These are phyloP conservation scores for Daldinia sp. DNA, from an alignment of 2,329 filamentous ascomycete genomes.

Conservation along the genomic window DNA sequence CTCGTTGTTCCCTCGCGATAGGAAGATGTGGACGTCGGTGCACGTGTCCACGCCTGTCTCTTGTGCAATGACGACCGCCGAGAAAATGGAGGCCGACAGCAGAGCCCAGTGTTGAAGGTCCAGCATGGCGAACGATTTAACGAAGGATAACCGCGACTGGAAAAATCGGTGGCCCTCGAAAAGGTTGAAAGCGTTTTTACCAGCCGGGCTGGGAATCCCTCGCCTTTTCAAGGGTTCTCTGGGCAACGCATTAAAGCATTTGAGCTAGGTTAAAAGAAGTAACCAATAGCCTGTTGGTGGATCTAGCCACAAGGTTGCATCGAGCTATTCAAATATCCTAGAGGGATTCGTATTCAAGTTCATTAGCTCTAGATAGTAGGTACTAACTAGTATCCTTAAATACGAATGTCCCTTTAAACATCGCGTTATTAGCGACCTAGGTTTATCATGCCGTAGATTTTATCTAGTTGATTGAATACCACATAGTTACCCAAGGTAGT, in stretches of 20 bases:
- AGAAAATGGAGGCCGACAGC: neutral
- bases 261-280: neutral
- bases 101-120: neutral
- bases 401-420: too few relatives aligned
- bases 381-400: too few relatives aligned
- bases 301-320: constrained; percentile 7
- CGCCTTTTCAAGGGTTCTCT: constrained; percentile 7
- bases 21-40: constrained; percentile 45
- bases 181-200: neutral
- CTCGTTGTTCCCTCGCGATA: constrained; percentile 52
- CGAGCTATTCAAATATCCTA: neutral
- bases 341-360: neutral
- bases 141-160: neutral
- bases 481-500: too few relatives aligned
- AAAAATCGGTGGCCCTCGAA: neutral
- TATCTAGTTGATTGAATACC: too few relatives aligned
- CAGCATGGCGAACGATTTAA: neutral
- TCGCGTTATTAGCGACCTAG: too few relatives aligned
- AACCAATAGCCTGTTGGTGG: constrained; percentile 3
- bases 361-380: neutral
- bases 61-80: constrained; percentile 20
- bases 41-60: constrained; percentile 32
- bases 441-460: too few relatives aligned
- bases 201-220: neutral
- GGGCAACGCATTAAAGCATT: neutral